phyloP scores from a whole-genome alignment of 257 asterid genomes.

The Gentiana macrophylla region DNA sequence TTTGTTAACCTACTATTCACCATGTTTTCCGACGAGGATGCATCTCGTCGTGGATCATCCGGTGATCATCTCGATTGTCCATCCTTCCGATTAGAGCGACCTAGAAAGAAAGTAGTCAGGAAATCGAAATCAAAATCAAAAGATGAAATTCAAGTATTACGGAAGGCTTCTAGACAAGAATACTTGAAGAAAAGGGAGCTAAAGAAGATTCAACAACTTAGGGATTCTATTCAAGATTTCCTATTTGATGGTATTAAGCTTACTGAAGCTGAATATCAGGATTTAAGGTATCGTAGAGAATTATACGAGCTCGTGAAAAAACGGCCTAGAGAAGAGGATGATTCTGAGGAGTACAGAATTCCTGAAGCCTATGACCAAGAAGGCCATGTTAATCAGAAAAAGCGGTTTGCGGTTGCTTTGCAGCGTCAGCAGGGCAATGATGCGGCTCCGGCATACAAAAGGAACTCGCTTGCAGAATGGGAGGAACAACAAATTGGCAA shows the following conservation, averaged over 20 bases:
- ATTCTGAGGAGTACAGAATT: constrained; percentile 60
- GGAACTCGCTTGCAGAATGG: constrained; percentile 39
- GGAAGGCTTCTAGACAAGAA: constrained; percentile 78
- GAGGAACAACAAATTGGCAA: too few relatives aligned
- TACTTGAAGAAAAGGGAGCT: constrained; percentile 92
- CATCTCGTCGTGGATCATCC: too few relatives aligned
- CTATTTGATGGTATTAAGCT: background rate
- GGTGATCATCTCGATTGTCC: too few relatives aligned
- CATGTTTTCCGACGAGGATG: too few relatives aligned
- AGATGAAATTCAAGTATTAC: constrained; percentile 53
- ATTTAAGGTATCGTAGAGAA: constrained; percentile 40
- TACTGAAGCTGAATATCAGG: too few relatives aligned
- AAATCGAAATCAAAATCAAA: constrained; percentile 63
- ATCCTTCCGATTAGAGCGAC: too few relatives aligned
- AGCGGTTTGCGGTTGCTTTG: constrained; percentile 39
- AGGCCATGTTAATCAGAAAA: constrained; percentile 44
- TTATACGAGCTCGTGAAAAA: constrained; percentile 74
- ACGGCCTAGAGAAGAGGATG: constrained; percentile 57
- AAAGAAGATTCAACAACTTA: constrained; percentile 74
- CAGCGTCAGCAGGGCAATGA: constrained; percentile 56
- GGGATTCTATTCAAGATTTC: constrained; percentile 25
- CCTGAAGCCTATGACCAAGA: constrained; percentile 60
- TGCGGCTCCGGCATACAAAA: constrained; percentile 68
- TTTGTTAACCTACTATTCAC: too few relatives aligned
- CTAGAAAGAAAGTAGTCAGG: constrained; percentile 66